Evolutionary conservation across 177 flowering plant species (phyloP).

Genomic region (Vitis hybrid): DNA sequence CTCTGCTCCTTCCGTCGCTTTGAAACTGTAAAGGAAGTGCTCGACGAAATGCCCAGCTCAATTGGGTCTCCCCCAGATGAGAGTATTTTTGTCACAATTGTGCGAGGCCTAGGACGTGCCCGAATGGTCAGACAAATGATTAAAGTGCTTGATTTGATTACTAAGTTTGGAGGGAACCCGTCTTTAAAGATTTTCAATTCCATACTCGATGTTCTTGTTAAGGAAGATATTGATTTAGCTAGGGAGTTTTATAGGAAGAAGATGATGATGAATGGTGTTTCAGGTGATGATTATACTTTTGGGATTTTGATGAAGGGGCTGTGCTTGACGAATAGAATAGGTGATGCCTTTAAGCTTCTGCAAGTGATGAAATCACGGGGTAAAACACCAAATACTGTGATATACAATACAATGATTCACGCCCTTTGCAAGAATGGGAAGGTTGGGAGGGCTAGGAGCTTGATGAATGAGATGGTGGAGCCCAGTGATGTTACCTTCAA

Average conservation of each 20-base stretch:
- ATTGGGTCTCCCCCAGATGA: conserved; percentile 71
- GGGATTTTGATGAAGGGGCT: conserved; percentile 94
- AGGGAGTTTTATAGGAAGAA: conserved; percentile 69
- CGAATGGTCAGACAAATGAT: conserved; percentile 44
- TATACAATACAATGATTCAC: conserved; percentile 78
- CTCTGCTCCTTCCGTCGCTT: conserved; percentile 68
- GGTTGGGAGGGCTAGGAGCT: conserved; percentile 83
- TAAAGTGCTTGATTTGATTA: conserved; percentile 52
- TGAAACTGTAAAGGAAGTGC: conserved; percentile 50
- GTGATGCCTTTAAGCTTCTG: conserved; percentile 78
- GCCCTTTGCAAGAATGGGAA: conserved; percentile 75
- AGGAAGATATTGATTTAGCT: conserved; percentile 83
- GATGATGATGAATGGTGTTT: conserved; percentile 67
- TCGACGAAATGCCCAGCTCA: conserved; percentile 74
- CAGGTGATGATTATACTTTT: conserved; percentile 76
- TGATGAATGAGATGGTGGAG: conserved; percentile 68
- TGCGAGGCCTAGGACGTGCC: conserved; percentile 69
- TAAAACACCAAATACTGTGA: conserved; percentile 50
- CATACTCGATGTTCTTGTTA: conserved; percentile 75
- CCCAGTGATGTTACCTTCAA: conserved; percentile 76
- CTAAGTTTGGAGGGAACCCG: conserved; percentile 36
- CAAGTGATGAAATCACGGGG: conserved; percentile 56
- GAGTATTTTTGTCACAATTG: conserved; percentile 55
- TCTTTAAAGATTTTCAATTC: conserved; percentile 72
- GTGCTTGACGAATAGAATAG: conserved; percentile 79